Evolutionary conservation across 257 asterid genomes (phyloP), one percentile per base, ranked within the genome.

Genomic region (Solanum gracilifrons): DNA sequence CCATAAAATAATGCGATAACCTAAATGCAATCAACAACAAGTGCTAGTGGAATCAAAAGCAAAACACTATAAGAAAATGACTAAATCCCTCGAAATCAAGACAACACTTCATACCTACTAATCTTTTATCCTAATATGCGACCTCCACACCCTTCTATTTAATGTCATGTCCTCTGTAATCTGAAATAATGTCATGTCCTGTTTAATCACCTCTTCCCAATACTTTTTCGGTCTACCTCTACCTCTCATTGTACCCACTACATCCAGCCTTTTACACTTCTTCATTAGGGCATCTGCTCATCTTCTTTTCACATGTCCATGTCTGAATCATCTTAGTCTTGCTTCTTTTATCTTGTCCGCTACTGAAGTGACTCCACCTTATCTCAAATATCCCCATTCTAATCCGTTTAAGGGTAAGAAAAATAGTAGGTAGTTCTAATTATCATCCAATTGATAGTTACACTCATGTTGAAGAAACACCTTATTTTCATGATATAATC

Each of bases 191-290:
- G 21, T 15, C 60, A 15, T 48, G 21, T 48, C 1, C 0, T 58
- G 66, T 58, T 2, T 20, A 58, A 58, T 58, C 25, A 7, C 2
- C 12, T 58, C 27, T 58, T 21, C 1, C 0, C 27, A 3, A 58
- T 58, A 58, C 12, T 20, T 55, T 55, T 55, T 55, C 4, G 2
- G 0, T 7, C 5, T 20, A 55, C 2, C 0, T 55, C 25, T 20
- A 55, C 0, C 64, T 55, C 64, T 55, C 11, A 55, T 55, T 0
- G 1, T 7, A 55, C n/a, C n/a, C 0, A 0, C 11, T 55, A 18
- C n/a, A 18, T 18, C 0, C 4, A 6, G 0, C n/a, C n/a, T 55
- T n/a, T 55, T 0, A 4, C 2, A 6, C 0, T 55, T 20, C 64
- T 55, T 55, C 0, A 18, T 0, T 55, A 18, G n/a, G n/a, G 64